A percentile compares a stretch with the other conserved stretches of the same genome.
Evolutionary conservation across 169 alveolate genomes (phyloP).

Genomic region (Besnoitia besnoiti): DNA sequence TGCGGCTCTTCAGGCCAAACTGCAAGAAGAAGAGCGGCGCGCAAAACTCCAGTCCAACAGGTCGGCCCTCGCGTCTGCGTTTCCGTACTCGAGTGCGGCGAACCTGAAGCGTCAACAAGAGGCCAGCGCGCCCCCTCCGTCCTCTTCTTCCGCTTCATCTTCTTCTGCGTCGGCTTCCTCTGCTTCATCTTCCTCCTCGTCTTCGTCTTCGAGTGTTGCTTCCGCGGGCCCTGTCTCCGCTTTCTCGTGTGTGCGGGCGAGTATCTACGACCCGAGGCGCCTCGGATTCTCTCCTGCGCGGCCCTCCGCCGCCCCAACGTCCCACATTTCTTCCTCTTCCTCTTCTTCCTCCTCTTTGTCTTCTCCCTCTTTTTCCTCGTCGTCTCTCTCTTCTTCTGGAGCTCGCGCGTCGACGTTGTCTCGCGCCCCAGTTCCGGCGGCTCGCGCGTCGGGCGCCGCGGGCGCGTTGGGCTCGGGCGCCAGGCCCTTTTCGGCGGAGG

Average conservation of each 20-base stretch:
- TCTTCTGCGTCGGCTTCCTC: neutral
- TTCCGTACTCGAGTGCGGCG: neutral
- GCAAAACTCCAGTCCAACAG: neutral
- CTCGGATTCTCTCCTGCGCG: neutral
- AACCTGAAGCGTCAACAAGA: neutral
- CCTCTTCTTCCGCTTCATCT: neutral
- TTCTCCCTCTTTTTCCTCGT: neutral
- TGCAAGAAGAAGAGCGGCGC: neutral
- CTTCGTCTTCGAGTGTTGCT: neutral
- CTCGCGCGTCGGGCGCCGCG: too few relatives aligned
- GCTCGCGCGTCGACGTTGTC: too few relatives aligned
- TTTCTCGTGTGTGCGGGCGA: neutral
- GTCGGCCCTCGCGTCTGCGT: neutral
- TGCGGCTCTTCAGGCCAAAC: neutral
- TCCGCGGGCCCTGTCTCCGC: neutral
- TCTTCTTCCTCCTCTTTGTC: neutral
- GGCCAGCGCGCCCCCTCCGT: neutral
- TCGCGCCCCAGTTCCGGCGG: neutral
- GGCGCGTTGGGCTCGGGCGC: too few relatives aligned
- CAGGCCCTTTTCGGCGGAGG: too few relatives aligned
- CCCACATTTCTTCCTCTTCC: neutral
- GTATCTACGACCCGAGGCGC: neutral
- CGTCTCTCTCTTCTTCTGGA: neutral
- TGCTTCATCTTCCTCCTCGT: neutral
- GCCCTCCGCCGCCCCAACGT: neutral